phyloP scores from a whole-genome alignment of 1,284 basidiomycete species.

The Sanghuangporus weigelae region DNA sequence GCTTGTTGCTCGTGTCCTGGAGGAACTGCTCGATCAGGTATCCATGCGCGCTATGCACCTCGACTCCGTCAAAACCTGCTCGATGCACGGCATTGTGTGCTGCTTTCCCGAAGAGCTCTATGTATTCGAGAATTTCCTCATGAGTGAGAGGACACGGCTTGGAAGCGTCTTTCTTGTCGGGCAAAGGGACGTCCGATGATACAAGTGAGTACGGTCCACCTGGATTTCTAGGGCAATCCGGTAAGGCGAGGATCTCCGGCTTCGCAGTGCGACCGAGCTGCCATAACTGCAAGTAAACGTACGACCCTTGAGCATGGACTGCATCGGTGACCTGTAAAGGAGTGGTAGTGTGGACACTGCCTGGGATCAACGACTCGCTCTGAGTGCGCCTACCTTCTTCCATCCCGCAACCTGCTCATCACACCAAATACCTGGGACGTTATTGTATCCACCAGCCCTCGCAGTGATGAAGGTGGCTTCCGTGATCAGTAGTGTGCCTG shows the following conservation, averaged over 20 bases:
- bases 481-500: conserved; percentile 28
- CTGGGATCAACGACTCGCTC: no score
- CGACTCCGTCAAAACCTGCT: conserved; percentile 29
- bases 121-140: conserved; percentile 34
- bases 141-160: conserved; percentile 30
- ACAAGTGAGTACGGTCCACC: conserved; percentile 28
- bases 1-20: conserved; percentile 27
- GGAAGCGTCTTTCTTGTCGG: conserved; percentile 6
- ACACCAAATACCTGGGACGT: conserved; percentile 25
- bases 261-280: conserved; percentile 39
- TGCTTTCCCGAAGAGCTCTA: conserved; percentile 23
- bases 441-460: conserved; percentile 18
- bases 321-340: conserved; percentile 26
- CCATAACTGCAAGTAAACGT: conserved; percentile 47
- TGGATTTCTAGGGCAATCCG: conserved; percentile 25
- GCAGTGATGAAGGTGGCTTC: conserved; percentile 28
- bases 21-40: conserved; percentile 22
- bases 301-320: conserved; percentile 40
- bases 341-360: no score
- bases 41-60: conserved; percentile 20
- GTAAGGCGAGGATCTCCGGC: conserved; percentile 25
- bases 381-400: no score
- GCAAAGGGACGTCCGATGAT: conserved; percentile 36
- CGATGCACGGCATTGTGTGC: conserved; percentile 27
- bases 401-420: conserved; percentile 27